Conservation (phyloP, 1,284 basidiomycete genomes). For the Somion occarium region DNA sequence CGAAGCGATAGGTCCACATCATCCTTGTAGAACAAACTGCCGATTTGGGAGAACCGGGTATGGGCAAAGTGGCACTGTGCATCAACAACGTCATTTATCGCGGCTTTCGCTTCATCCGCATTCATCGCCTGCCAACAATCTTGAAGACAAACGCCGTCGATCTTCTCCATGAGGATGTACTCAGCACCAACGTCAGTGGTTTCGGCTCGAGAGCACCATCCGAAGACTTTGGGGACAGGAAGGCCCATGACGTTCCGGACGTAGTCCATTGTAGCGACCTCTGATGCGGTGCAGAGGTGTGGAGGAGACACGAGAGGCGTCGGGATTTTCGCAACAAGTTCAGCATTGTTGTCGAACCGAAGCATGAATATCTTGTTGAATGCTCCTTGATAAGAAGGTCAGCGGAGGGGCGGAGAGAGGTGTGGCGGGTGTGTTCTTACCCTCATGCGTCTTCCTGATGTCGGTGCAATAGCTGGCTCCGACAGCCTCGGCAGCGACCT, state of each 20-base stretch:
- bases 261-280: constrained; percentile 37
- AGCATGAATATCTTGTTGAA: not conserved
- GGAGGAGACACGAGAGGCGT: not conserved
- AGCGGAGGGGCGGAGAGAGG: not conserved
- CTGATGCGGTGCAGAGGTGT: constrained; percentile 27
- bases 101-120: not conserved
- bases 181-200: constrained; percentile 29
- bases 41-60: not conserved
- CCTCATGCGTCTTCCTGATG: not conserved
- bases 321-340: not conserved
- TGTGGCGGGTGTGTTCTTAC: not conserved
- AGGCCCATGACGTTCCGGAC: constrained; percentile 23
- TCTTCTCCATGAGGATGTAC: constrained; percentile 36
- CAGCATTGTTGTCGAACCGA: not conserved
- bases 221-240: constrained; percentile 29
- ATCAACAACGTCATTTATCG: not conserved
- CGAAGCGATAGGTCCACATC: not conserved
- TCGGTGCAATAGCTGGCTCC: not conserved
- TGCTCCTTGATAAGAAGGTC: not conserved
- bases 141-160: not conserved
- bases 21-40: constrained; percentile 3
- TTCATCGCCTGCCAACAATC: no score
- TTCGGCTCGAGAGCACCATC: constrained; percentile 23
- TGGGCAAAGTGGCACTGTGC: not conserved
- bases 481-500: not conserved